Evolutionary conservation across 495 filamentous ascomycete species (phyloP).

Genomic region (Trichoderma asperelloides): DNA sequence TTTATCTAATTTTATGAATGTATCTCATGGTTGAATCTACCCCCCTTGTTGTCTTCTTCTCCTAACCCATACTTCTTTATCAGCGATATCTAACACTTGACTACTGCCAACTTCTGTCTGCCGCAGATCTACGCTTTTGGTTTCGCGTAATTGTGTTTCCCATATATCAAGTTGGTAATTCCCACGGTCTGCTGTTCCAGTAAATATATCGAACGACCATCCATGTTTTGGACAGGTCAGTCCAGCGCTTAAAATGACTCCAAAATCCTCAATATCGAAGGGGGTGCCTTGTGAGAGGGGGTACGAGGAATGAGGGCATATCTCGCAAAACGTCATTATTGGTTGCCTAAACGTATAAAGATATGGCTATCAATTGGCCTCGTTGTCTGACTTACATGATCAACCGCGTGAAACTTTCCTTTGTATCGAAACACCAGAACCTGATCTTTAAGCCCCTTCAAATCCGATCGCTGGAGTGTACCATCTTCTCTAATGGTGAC

Average conservation of each 20-base stretch:
- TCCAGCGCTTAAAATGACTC: constrained; percentile 39
- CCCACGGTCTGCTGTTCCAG: constrained; percentile 45
- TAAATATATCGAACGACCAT: constrained; percentile 54
- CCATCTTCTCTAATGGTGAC: constrained; percentile 9
- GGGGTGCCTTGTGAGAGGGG: constrained; percentile 46
- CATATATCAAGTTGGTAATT: constrained; percentile 49
- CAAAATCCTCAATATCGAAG: constrained; percentile 58
- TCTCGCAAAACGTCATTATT: constrained; percentile 24
- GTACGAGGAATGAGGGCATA: constrained; percentile 53
- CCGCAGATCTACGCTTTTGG: neutral
- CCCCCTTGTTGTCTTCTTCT: constrained; percentile 37
- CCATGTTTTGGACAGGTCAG: constrained; percentile 52
- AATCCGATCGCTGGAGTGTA: constrained; percentile 18
- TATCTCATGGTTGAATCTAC: constrained; percentile 21
- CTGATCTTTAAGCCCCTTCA: constrained; percentile 42
- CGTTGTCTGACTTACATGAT: constrained; percentile 39
- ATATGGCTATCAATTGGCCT: neutral
- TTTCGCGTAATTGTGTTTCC: constrained; percentile 48
- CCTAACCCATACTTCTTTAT: constrained; percentile 50
- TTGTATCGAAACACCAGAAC: constrained; percentile 50
- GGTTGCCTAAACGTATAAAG: constrained; percentile 7
- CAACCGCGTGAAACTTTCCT: constrained; percentile 49
- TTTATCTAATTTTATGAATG: too few relatives aligned
- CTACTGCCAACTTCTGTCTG: constrained; percentile 2
- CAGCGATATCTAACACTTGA: constrained; percentile 12